Percentiles rank a stretch among this genome's conserved stretches.
Evolutionary conservation across 2,329 filamentous ascomycete genomes (phyloP).

Genomic region (Beauveria scarabaeidicola): DNA sequence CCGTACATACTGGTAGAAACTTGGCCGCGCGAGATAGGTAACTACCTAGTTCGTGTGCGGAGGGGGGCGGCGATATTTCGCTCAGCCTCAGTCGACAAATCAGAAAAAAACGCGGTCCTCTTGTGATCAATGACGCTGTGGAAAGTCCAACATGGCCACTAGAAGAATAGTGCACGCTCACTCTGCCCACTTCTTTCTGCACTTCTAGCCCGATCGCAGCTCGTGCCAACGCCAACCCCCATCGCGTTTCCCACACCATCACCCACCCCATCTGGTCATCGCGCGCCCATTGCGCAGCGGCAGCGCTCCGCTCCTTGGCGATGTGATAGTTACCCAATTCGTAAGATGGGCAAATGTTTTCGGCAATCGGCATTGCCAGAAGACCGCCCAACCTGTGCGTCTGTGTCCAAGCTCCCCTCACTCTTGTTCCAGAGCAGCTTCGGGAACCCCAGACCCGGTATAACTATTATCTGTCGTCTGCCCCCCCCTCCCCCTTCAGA

Average conservation of each 20-base stretch:
- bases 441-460: background rate
- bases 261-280: too few relatives aligned
- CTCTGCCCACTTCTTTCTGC: background rate
- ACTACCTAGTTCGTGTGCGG: too few relatives aligned
- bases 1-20: too few relatives aligned
- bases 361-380: background rate
- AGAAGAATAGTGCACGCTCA: background rate
- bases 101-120: background rate
- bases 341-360: background rate
- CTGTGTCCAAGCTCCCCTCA: background rate
- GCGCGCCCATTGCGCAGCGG: too few relatives aligned
- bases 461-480: background rate
- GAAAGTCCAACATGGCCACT: background rate
- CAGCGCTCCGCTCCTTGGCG: background rate
- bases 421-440: background rate
- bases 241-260: background rate
- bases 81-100: background rate
- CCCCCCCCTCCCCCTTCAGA: background rate
- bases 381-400: background rate
- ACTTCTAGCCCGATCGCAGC: slow-evolving; percentile 2
- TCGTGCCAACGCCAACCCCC: background rate
- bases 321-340: slow-evolving; percentile 1
- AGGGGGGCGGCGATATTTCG: background rate
- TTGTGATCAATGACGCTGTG: background rate
- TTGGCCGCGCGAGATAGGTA: too few relatives aligned